A percentile compares a stretch with the other conserved stretches of the same genome.
Evolutionary conservation across 2,329 filamentous ascomycete species (phyloP).

Genomic region (Fusarium vanettenii): DNA sequence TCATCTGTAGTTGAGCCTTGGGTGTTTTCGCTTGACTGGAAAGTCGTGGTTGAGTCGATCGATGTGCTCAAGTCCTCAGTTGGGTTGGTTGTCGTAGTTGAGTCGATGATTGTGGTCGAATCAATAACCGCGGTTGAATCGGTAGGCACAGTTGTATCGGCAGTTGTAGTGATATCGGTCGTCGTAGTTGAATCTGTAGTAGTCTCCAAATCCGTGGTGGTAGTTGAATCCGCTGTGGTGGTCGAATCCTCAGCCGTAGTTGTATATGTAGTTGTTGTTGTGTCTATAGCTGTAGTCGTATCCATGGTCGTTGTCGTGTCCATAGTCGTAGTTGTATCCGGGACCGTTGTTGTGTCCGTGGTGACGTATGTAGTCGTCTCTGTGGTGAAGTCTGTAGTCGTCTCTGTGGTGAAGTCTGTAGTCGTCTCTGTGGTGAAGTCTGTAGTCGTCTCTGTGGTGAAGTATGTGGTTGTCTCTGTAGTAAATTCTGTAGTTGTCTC

Average conservation of each 20-base stretch:
- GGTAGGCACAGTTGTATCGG: no score
- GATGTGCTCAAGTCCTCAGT: no score
- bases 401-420: not conserved
- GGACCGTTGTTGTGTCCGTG: not conserved
- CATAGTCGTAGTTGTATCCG: not conserved
- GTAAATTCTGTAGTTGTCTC: no score
- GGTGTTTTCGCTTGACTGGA: not conserved
- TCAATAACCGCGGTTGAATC: no score
- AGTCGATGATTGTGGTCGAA: not conserved
- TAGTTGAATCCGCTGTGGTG: not conserved
- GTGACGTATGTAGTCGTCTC: not conserved
- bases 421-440: not conserved
- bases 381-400: not conserved
- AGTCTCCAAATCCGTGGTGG: not conserved
- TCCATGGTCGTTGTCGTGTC: not conserved
- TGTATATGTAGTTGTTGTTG: not conserved
- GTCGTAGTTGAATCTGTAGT: not conserved
- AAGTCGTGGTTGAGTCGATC: not conserved
- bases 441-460: not conserved
- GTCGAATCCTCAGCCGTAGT: not conserved
- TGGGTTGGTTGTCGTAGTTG: not conserved
- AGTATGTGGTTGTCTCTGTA: not conserved
- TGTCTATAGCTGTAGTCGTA: not conserved
- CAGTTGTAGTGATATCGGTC: not conserved
- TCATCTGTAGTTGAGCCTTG: not conserved